Base-by-base conservation (phyloP, 2,329 filamentous ascomycete genomes). In the Penicillium sp. region DNA sequence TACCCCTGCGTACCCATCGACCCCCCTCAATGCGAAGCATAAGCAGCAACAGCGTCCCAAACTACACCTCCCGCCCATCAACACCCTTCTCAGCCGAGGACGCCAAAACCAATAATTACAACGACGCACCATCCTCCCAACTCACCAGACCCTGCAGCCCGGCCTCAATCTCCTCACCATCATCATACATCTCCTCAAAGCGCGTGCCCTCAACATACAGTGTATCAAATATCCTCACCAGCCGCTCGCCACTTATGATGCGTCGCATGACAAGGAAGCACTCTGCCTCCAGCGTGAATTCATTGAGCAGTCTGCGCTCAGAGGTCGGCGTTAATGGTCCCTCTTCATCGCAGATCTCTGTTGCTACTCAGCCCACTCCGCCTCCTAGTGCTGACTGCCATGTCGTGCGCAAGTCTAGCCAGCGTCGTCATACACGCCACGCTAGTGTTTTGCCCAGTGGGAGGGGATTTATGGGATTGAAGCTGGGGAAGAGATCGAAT, bases 301-400 rank as follows among this genome's bases (percentile, higher is more conserved):
- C 70, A 0, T 53, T 66, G n/a, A 71, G 62, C 54, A 72, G 68
- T 35, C 59, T 73, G 13, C 69, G 66, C 6, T 70, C 70, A 0
- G 71, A 72, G 36, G 59, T 68, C 35, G 68, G 66, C 41, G 39
- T 50, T 9, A 17, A 41, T n/a, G 55, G n/a, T 2, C 39, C 57
- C 5, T 45, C 55, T 42, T 53, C 49, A 1, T 57, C 55, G 36
- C 55, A 53, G 43, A 42, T 50, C 23, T 36, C 57, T 0, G 36
- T 61, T 3, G 39, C 53, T 5, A 48, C 58, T 1, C 64, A 64
- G 31, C 27, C 51, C 0, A 12, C 10, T 12, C 43, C 52, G 6
- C 17, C 4, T 17, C 36, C 45, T 13, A 53, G 21, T 19, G 38
- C 55, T 33, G 62, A 61, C 23, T 21, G 51, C 9, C 51, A 56